These are phyloP conservation scores for Lophium mytilinum DNA, from an alignment of 495 filamentous ascomycete genomes.

Conservation along the genomic window DNA sequence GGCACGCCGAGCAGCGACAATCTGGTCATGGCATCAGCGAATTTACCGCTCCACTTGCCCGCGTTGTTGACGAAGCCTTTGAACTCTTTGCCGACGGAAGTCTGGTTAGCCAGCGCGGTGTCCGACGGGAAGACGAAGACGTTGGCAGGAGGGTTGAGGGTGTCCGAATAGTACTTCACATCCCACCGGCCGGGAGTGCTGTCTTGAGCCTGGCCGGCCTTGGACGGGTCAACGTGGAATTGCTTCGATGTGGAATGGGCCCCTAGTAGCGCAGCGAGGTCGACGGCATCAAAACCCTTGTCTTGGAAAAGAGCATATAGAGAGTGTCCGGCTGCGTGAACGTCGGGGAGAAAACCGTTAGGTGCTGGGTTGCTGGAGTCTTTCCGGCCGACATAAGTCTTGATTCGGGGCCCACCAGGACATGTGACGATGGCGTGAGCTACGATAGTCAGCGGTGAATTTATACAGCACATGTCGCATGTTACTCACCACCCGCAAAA, in stretches of 20 bases:
- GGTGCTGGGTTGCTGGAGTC: conserved; percentile 17
- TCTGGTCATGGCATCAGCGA: conserved; percentile 18
- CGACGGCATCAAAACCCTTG: conserved; percentile 27
- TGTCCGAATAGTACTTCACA: conserved; percentile 28
- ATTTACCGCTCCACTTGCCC: conserved; percentile 25
- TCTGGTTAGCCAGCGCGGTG: conserved; percentile 7
- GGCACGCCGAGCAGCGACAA: conserved; percentile 15
- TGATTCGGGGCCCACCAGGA: conserved; percentile 25
- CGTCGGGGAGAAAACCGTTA: conserved; percentile 24
- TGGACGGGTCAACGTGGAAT: conserved; percentile 6
- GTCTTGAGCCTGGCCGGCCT: conserved; percentile 22
- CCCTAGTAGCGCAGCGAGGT: conserved; percentile 29
- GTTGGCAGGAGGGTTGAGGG: conserved; percentile 11
- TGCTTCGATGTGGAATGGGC: conserved; percentile 27
- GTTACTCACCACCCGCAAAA: not conserved
- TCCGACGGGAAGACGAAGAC: conserved; percentile 20
- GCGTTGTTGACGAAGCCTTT: conserved; percentile 33
- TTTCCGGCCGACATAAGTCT: conserved; percentile 25
- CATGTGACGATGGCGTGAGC: conserved; percentile 28
- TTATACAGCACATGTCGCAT: not conserved
- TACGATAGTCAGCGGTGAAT: not conserved
- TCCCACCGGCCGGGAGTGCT: conserved; percentile 30
- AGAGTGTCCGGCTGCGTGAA: conserved; percentile 15
- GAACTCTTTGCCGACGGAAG: conserved; percentile 21
- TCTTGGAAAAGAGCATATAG: conserved; percentile 25